Conservation (phyloP, 441 rosid species). For the Populus trichocarpa region DNA sequence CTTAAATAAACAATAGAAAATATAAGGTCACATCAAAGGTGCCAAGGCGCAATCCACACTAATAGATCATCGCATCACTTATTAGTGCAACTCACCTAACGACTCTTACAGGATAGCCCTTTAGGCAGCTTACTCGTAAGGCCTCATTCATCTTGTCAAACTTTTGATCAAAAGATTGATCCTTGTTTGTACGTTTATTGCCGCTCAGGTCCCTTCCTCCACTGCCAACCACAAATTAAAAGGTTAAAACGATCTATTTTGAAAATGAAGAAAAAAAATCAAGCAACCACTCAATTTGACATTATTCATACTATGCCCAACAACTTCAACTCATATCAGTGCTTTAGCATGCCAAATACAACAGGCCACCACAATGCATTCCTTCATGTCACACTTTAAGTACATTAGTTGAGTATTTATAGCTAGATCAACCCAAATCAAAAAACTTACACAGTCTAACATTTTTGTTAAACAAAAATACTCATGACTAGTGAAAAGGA, state of each 20-base stretch:
- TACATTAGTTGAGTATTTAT: background rate
- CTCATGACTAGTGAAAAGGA: background rate
- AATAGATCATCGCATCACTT: background rate
- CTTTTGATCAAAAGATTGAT: slow-evolving; percentile 71
- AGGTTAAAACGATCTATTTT: background rate
- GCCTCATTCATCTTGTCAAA: slow-evolving; percentile 62
- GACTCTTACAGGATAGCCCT: slow-evolving; percentile 85
- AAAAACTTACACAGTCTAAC: background rate
- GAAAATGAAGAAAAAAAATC: background rate
- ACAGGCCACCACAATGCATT: background rate
- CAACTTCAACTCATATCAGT: background rate
- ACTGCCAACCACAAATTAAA: slow-evolving; percentile 27
- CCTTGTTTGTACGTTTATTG: slow-evolving; percentile 69
- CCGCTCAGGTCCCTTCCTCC: slow-evolving; percentile 86
- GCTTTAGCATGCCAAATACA: background rate
- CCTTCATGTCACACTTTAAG: background rate
- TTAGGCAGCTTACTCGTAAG: slow-evolving; percentile 61
- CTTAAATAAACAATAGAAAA: background rate
- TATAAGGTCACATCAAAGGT: background rate
- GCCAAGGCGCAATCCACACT: background rate
- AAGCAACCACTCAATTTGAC: background rate
- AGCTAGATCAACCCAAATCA: background rate
- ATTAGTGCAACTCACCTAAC: slow-evolving; percentile 48
- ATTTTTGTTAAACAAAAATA: background rate
- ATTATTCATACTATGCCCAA: background rate